phyloP scores from a whole-genome alignment of 768 basidiomycete genomes.

The Lactifluus subvellereus region DNA sequence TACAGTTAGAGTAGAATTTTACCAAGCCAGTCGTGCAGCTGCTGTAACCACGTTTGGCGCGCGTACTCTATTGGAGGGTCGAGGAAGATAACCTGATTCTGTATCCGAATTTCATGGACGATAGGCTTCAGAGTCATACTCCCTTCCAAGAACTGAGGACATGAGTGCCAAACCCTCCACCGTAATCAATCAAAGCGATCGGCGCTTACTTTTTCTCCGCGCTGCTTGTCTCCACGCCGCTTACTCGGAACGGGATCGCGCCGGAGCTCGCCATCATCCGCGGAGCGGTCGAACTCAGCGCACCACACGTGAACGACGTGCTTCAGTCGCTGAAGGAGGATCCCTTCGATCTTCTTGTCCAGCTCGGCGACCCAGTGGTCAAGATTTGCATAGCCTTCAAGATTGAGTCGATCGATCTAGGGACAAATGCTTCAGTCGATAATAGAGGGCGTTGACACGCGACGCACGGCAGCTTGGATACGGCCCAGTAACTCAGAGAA shows the following conservation, averaged over 20 bases:
- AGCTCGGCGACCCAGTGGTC: slow-evolving; percentile 53
- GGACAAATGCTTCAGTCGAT: background rate
- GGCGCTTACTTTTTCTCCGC: slow-evolving; percentile 64
- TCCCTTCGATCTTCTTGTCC: slow-evolving; percentile 73
- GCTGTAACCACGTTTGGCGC: slow-evolving; percentile 80
- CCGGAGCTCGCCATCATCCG: slow-evolving; percentile 61
- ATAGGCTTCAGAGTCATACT: slow-evolving; percentile 78
- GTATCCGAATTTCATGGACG: slow-evolving; percentile 94
- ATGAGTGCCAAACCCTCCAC: background rate
- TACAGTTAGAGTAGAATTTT: slow-evolving; percentile 14
- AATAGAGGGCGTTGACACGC: background rate
- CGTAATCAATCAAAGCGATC: background rate
- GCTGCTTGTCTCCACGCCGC: slow-evolving; percentile 61
- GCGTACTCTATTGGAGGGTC: slow-evolving; percentile 97
- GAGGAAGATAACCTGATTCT: slow-evolving; percentile 97
- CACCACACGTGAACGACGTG: slow-evolving; percentile 87
- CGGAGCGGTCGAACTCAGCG: slow-evolving; percentile 66
- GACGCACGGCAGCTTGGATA: slow-evolving; percentile 77
- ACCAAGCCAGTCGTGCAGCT: slow-evolving; percentile 90
- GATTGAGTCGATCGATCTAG: slow-evolving; percentile 87
- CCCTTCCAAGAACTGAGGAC: slow-evolving; percentile 57
- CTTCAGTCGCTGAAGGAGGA: slow-evolving; percentile 66
- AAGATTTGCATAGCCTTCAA: slow-evolving; percentile 85
- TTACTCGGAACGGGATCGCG: slow-evolving; percentile 53
- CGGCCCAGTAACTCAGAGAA: slow-evolving; percentile 73